Base-by-base conservation (phyloP, 1,284 basidiomycete species). In the Ceratobasidium sp. region DNA sequence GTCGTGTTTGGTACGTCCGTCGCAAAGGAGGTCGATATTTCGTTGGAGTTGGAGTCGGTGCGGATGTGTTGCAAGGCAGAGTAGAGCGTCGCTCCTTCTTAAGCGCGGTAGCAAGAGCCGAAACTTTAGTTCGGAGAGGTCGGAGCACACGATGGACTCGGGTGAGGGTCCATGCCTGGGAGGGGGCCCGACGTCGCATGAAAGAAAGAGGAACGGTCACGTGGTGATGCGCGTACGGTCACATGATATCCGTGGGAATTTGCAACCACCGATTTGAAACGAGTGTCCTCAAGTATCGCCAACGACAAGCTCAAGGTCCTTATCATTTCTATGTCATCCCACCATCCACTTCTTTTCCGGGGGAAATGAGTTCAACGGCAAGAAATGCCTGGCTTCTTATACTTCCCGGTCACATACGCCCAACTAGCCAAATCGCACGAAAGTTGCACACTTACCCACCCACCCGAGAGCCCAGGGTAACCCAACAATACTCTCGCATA, bases 11-110 rank as follows among this genome's bases (percentile, higher is more conserved):
- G 35, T 64, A 64, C 8, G 60, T 64, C 32, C 60, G 60, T 38
- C 60, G 29, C 15, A 64, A 47, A 25, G 60, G 60, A 7, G 60
- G 60, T 35, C 60, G 47, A 6, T 27, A 43, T 17, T 47, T 45
- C 1, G 60, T 64, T 17, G 60, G 60, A 27, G 60, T 64, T 49
- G 60, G 60, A 7, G 60, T 64, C 6, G 60, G 60, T 15, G 60
- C 60, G 25, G 34, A 27, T 3, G 49, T 38, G 29, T 47, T 49
- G 10, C 25, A 27, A 8, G 56, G 34, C 29, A 52, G 45, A 15
- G 47, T 32, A 40, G 31, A 52, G 22, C 31, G 60, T 13, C 32
- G 15, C 27, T 64, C 60, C 31, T 42, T 64, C 29, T 35, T 45
- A 25, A 64, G 60, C 4, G 47, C 13, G 15, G 60, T 29, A 35